Base-by-base conservation (phyloP, 1,139 yeast species). In the Yamadazyma atmosphaerica region DNA sequence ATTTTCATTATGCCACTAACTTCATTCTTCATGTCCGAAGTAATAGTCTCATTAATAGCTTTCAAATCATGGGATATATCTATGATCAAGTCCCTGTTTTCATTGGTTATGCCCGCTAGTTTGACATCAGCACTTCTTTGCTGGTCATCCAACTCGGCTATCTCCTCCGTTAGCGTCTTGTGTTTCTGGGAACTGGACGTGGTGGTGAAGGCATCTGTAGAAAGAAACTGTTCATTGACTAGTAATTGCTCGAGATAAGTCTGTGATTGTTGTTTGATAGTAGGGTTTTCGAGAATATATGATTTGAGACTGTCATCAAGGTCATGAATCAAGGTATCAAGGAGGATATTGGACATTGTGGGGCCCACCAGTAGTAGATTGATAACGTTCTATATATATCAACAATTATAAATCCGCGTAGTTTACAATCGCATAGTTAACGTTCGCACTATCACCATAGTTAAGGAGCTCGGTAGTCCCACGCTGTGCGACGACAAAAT, bases 81-180 rank as follows among this genome's bases (percentile, higher is more conserved):
- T 11, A 72, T 60, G 33, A 72, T 68, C 37, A 68, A 44, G 40
- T 70, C 77, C 24, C 72, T 55, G 42, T 72, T 64, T 4, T 54
- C 50, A 43, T 68, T 63, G 9, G 76, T 64, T 15, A 69, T 52
- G 9, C 55, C 41, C 0, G 69, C 63, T 35, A 72, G 50, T 40
- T 67, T 50, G 16, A 53, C 38, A 40, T 63, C 63, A 19, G 68
- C 52, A 11, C 53, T 54, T 18, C 72, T 51, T 39, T 58, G 65
- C 12, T 52, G 49, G 47, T 56, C 59, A 40, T 72, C 77, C 35
- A 72, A 56, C 44, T 72, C 77, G 2, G 77, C 78, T 14, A 72
- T 72, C 45, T 72, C 77, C 43, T 71, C 76, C 3, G 63, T 66
- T 32, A 71, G 47, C 1, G 74, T 68, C 32, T 52, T 55, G 19